A percentile compares a stretch with the other conserved stretches of the same genome.
Evolutionary conservation across 1,139 yeast species (phyloP).

Genomic region (Zygotorulaspora mrakii): DNA sequence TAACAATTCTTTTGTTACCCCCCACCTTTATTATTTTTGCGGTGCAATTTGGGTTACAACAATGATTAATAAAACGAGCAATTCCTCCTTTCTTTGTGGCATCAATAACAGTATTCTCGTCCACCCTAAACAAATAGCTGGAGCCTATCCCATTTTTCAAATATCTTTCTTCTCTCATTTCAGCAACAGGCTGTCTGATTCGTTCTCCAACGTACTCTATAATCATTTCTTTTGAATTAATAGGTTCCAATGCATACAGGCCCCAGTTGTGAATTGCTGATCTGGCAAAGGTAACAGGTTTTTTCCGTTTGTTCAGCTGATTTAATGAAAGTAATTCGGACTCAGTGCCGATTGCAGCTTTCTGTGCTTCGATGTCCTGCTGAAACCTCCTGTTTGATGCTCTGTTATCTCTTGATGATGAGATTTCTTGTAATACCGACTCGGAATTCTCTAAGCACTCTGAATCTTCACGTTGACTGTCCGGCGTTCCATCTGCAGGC

Average conservation of each 20-base stretch:
- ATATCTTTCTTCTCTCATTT: slow-evolving; percentile 82
- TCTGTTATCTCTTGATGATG: slow-evolving; percentile 79
- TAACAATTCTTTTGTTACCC: slow-evolving; percentile 89
- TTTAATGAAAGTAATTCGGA: slow-evolving; percentile 75
- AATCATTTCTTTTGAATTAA: slow-evolving; percentile 93
- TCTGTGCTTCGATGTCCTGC: slow-evolving; percentile 82
- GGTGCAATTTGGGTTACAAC: slow-evolving; percentile 96
- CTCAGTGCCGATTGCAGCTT: slow-evolving; percentile 72
- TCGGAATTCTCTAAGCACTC: slow-evolving; percentile 25
- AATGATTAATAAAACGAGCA: slow-evolving; percentile 93
- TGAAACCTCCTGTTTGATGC: slow-evolving; percentile 88
- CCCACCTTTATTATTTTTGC: slow-evolving; percentile 95
- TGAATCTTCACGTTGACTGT: slow-evolving; percentile 28
- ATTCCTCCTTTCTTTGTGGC: slow-evolving; percentile 97
- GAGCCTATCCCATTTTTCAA: slow-evolving; percentile 93
- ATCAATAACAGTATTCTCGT: slow-evolving; percentile 91
- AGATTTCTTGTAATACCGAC: slow-evolving; percentile 34
- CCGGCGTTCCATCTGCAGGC: slow-evolving; percentile 41
- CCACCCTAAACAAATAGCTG: slow-evolving; percentile 85
- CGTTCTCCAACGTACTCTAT: slow-evolving; percentile 98
- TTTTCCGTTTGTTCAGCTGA: slow-evolving; percentile 79
- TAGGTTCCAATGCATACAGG: slow-evolving; percentile 87
- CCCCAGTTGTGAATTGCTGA: slow-evolving; percentile 99
- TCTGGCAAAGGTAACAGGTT: slow-evolving; percentile 92
- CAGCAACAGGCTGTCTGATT: slow-evolving; percentile 91